These are phyloP conservation scores for Neophaeococcomyces mojaviensis DNA, from an alignment of 2,329 filamentous ascomycete genomes.

Conservation along the genomic window DNA sequence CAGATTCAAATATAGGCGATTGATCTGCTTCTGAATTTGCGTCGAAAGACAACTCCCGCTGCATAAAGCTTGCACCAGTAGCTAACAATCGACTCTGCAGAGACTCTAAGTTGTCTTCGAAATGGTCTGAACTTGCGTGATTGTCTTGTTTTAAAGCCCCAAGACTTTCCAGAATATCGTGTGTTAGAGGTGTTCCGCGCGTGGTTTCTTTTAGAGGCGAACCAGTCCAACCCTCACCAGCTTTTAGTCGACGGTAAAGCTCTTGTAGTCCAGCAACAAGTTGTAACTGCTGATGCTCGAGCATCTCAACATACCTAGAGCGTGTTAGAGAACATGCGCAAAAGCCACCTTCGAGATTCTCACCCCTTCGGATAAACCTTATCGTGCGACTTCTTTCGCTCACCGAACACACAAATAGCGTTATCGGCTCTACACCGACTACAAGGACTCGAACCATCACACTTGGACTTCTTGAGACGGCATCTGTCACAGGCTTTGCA, in stretches of 20 bases:
- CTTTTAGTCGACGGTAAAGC: slow-evolving; percentile 47
- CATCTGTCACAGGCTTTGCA: slow-evolving; percentile 62
- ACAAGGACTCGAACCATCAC: slow-evolving; percentile 56
- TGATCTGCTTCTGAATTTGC: slow-evolving; percentile 51
- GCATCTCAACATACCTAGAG: slow-evolving; percentile 56
- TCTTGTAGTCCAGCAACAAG: slow-evolving; percentile 55
- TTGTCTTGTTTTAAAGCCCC: slow-evolving; percentile 50
- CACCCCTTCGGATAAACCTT: slow-evolving; percentile 63
- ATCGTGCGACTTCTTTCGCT: slow-evolving; percentile 59
- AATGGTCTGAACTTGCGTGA: slow-evolving; percentile 40
- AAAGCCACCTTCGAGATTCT: slow-evolving; percentile 23
- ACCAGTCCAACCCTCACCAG: slow-evolving; percentile 51
- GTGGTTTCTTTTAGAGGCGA: slow-evolving; percentile 43
- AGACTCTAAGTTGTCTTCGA: slow-evolving; percentile 51
- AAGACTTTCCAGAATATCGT: slow-evolving; percentile 55
- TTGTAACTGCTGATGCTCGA: slow-evolving; percentile 58
- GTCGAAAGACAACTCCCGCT: slow-evolving; percentile 48
- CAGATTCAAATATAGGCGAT: slow-evolving; percentile 29
- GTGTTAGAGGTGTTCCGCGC: slow-evolving; percentile 53
- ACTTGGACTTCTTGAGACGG: slow-evolving; percentile 61
- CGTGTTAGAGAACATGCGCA: not conserved
- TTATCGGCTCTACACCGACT: slow-evolving; percentile 57
- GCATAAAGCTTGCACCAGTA: slow-evolving; percentile 45
- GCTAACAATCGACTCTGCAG: slow-evolving; percentile 50
- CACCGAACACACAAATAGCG: slow-evolving; percentile 57